These are phyloP conservation scores for Chaetomium cochliodes DNA, from an alignment of 495 filamentous ascomycete species.

Conservation along the genomic window DNA sequence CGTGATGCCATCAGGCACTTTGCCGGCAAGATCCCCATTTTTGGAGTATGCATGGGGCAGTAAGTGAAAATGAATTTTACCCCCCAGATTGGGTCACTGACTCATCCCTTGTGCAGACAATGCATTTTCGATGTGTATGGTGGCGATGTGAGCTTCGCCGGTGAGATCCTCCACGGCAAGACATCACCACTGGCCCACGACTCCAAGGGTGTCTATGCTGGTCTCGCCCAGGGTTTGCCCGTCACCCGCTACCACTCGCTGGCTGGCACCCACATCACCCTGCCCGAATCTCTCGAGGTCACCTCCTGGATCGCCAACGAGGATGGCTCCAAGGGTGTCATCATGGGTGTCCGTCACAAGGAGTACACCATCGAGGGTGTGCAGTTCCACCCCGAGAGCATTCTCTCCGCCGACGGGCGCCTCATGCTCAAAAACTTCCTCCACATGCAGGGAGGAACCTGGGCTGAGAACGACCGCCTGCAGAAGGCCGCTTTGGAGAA, in stretches of 20 bases:
- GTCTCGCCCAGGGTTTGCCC: slow-evolving; percentile 70
- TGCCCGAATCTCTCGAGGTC: slow-evolving; percentile 85
- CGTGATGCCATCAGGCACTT: slow-evolving; percentile 88
- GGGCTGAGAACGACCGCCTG: slow-evolving; percentile 69
- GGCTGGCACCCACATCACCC: slow-evolving; percentile 84
- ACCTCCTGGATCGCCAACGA: slow-evolving; percentile 80
- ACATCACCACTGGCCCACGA: slow-evolving; percentile 90
- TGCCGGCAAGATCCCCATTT: slow-evolving; percentile 91
- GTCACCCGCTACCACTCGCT: slow-evolving; percentile 97
- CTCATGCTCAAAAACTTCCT: slow-evolving; percentile 92
- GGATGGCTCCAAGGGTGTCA: slow-evolving; percentile 68
- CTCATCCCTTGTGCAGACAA: slow-evolving; percentile 51
- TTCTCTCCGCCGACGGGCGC: slow-evolving; percentile 83
- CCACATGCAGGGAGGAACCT: slow-evolving; percentile 80
- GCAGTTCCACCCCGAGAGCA: slow-evolving; percentile 97
- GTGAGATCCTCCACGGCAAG: slow-evolving; percentile 96
- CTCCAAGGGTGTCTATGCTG: slow-evolving; percentile 78
- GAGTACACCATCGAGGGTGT: slow-evolving; percentile 86
- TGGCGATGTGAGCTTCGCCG: slow-evolving; percentile 85
- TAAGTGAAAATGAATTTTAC: slow-evolving; percentile 44
- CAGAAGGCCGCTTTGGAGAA: slow-evolving; percentile 45
- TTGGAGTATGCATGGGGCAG: slow-evolving; percentile 98
- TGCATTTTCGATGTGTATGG: slow-evolving; percentile 93
- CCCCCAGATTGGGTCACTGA: neutral
- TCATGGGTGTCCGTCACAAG: slow-evolving; percentile 97